Evolutionary conservation across 2,329 filamentous ascomycete species (phyloP), one percentile per base, ranked within the genome.

Genomic region (Cladophialophora chaetospira): DNA sequence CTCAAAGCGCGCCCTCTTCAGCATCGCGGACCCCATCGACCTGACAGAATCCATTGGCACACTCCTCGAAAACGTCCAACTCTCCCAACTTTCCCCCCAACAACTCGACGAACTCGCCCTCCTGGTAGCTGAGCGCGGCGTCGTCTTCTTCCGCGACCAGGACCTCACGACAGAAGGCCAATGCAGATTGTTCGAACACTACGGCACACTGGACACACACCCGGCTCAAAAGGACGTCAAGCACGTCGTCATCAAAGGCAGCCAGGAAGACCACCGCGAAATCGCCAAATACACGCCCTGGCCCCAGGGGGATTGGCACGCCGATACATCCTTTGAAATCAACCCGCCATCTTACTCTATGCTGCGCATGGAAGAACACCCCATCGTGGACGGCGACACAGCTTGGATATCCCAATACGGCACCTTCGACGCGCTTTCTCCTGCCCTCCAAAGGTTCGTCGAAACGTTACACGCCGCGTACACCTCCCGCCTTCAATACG

Each of bases 51-150:
- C 74, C n/a, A 67, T 74, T 28, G 72, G 72, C 5, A 73, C 71
- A 2, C 61, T 73, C 29, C 65, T 74, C 58, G 65, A 71, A 52
- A 63, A 67, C 44, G 62, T 77, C 2, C 77, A 82, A 55, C 69
- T 81, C 1, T 78, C 75, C 0, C 73, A 75, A 17, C 66, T 82
- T 5, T 74, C 65, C 2, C 68, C 71, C 2, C 64, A 72, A 9
- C 79, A 81, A 23, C 72, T 80, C 2, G 78, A 82, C 60, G 79
- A 82, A 54, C 70, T 82, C 3, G 79, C 79, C 0, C 66, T 78
- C 0, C 85, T 87, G 61, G 87, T 91, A 13, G 85, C 88, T 8
- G 81, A 90, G 76, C 71, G 78, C 1, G 77, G 77, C 0, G 77
- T 81, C 5, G 73, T 81, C 10, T 77, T 78, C 29, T 80, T 81